Percentiles rank a stretch among this genome's conserved stretches.
Evolutionary conservation across 139 green algal genomes (phyloP).

Genomic region (Axilococcus clingmanii): DNA sequence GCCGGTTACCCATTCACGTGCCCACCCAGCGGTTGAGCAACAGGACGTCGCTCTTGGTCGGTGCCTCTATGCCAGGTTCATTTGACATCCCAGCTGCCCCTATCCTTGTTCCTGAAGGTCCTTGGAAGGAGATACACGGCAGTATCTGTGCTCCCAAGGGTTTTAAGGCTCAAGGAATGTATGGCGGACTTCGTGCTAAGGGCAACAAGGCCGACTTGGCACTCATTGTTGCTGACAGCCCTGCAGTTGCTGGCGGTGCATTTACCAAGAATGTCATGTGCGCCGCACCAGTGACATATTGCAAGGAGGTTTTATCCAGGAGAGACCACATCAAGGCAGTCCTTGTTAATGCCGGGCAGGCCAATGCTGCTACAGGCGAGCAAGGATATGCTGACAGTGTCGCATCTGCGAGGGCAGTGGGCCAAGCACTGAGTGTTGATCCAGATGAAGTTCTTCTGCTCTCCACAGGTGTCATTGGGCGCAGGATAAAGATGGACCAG

Average conservation of each 20-base stretch:
- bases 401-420: conserved; percentile 41
- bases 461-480: conserved; percentile 84
- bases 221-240: conserved; percentile 71
- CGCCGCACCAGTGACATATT: conserved; percentile 88
- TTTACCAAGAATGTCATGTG: conserved; percentile 97
- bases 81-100: conserved; percentile 75
- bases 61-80: conserved; percentile 11
- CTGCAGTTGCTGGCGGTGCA: conserved; percentile 62
- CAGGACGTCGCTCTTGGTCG: not conserved
- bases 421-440: conserved; percentile 44
- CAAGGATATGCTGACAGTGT: conserved; percentile 57
- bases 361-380: conserved; percentile 86
- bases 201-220: conserved; percentile 86
- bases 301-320: conserved; percentile 70
- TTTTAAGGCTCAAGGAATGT: conserved; percentile 84
- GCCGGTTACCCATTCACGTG: no score
- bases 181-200: conserved; percentile 63
- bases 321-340: conserved; percentile 59
- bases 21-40: no score
- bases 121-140: conserved; percentile 78
- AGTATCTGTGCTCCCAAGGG: conserved; percentile 73
- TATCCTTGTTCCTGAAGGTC: conserved; percentile 80
- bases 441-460: conserved; percentile 54
- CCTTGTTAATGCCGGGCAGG: conserved; percentile 89
- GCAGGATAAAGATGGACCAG: conserved; percentile 87